phyloP scores from a whole-genome alignment of 2,329 filamentous ascomycete genomes.

The Plectosphaerella sp. region DNA sequence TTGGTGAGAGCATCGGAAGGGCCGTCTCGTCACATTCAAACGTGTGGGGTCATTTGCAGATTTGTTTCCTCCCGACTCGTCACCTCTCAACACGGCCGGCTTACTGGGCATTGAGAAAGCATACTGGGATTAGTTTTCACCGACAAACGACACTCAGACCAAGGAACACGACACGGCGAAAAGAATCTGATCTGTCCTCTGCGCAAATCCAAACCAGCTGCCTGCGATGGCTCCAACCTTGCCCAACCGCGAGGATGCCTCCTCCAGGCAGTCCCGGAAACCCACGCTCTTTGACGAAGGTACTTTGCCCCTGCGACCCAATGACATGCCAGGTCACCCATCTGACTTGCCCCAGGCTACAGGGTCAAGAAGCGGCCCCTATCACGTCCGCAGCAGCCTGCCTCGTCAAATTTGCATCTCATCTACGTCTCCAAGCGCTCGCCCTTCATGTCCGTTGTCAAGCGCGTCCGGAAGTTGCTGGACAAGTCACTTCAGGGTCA shows the following conservation, averaged over 20 bases:
- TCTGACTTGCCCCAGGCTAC: conserved; percentile 28
- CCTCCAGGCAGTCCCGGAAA: conserved; percentile 3
- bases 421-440: conserved; percentile 64
- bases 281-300: not conserved
- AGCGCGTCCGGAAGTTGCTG: conserved; percentile 61
- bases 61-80: no score
- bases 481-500: conserved; percentile 42
- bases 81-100: no score
- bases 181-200: not conserved
- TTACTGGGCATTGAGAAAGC: no score
- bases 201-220: not conserved
- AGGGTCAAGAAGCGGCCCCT: conserved; percentile 46
- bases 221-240: conserved; percentile 11
- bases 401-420: conserved; percentile 37
- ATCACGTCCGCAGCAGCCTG: conserved; percentile 32
- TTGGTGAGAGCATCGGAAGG: no score
- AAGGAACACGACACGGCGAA: no score
- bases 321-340: not conserved
- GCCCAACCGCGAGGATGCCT: conserved; percentile 1
- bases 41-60: no score
- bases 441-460: conserved; percentile 64
- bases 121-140: no score
- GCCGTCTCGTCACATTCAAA: no score
- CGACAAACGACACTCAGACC: no score
- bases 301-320: not conserved